phyloP scores from a whole-genome alignment of 306 rosid genomes.

The Dicorynia guianensis region DNA sequence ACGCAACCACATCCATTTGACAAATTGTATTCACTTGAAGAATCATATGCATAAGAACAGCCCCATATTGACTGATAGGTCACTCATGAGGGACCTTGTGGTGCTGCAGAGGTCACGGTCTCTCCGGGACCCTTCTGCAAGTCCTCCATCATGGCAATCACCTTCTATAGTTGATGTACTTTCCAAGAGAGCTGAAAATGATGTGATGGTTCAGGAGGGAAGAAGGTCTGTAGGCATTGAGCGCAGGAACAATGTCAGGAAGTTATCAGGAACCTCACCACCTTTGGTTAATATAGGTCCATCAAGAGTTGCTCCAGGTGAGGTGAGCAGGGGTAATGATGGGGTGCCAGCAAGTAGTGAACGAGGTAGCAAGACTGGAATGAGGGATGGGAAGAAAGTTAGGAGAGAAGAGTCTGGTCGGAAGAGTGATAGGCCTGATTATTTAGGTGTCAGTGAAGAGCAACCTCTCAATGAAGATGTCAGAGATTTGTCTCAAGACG shows the following conservation, averaged over 20 bases:
- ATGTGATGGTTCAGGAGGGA: constrained; percentile 64
- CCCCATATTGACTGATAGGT: constrained; percentile 87
- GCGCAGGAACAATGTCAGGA: constrained; percentile 71
- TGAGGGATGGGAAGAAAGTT: constrained; percentile 65
- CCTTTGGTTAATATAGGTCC: constrained; percentile 60
- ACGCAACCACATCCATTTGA: constrained; percentile 95
- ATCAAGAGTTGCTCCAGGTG: constrained; percentile 82
- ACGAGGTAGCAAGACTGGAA: constrained; percentile 67
- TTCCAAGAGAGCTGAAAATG: constrained; percentile 69
- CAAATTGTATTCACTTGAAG: constrained; percentile 98
- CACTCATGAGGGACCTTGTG: constrained; percentile 89
- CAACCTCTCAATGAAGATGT: constrained; percentile 55
- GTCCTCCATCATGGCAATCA: constrained; percentile 95
- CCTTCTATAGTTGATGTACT: constrained; percentile 82
- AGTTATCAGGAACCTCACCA: constrained; percentile 74
- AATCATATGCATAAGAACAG: constrained; percentile 99
- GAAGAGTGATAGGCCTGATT: constrained; percentile 69
- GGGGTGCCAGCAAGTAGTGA: constrained; percentile 58
- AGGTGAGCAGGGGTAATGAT: constrained; percentile 56
- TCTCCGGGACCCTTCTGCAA: constrained; percentile 96
- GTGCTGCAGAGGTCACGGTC: constrained; percentile 93
- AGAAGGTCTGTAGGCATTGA: constrained; percentile 81
- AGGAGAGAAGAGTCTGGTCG: constrained; percentile 77
- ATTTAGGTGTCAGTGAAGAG: constrained; percentile 62
- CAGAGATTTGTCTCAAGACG: constrained; percentile 59